phyloP scores from a whole-genome alignment of 108 stramenopile genomes.

The Asterionellopsis glacialis region DNA sequence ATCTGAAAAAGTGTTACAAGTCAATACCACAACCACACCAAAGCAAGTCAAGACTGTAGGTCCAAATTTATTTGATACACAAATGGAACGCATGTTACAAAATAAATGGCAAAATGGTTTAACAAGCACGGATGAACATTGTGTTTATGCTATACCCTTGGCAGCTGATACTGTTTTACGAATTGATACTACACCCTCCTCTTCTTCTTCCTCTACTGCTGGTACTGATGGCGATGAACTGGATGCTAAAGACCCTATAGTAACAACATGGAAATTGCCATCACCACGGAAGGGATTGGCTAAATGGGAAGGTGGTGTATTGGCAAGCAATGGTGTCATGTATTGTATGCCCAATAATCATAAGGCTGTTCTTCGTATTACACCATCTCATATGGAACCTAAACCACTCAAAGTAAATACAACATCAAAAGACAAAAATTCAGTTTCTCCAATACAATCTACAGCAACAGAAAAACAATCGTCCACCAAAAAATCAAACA shows the following conservation, averaged over 20 bases:
- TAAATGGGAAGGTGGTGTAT: conserved; percentile 73
- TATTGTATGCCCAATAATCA: conserved; percentile 64
- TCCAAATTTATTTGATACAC: conserved; percentile 44
- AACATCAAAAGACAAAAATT: not conserved
- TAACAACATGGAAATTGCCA: conserved; percentile 66
- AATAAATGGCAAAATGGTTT: conserved; percentile 58
- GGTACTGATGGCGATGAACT: conserved; percentile 10
- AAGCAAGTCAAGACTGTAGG: conserved; percentile 36
- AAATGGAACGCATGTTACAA: conserved; percentile 57
- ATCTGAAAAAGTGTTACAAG: conserved; percentile 64
- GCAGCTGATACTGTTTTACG: conserved; percentile 42
- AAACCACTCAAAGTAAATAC: not conserved
- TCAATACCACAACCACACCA: conserved; percentile 33
- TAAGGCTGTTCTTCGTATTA: conserved; percentile 5
- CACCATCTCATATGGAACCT: not conserved
- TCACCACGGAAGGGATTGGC: conserved; percentile 36
- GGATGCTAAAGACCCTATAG: conserved; percentile 21
- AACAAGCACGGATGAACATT: conserved; percentile 31
- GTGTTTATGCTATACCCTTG: conserved; percentile 67
- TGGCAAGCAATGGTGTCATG: conserved; percentile 47
- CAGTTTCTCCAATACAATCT: too few relatives aligned
- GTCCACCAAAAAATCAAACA: too few relatives aligned
- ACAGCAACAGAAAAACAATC: too few relatives aligned
- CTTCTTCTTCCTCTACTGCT: conserved; percentile 1
- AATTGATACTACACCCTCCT: conserved; percentile 14